phyloP scores from a whole-genome alignment of 805 yeast genomes.

The Candida tammaniensis region DNA sequence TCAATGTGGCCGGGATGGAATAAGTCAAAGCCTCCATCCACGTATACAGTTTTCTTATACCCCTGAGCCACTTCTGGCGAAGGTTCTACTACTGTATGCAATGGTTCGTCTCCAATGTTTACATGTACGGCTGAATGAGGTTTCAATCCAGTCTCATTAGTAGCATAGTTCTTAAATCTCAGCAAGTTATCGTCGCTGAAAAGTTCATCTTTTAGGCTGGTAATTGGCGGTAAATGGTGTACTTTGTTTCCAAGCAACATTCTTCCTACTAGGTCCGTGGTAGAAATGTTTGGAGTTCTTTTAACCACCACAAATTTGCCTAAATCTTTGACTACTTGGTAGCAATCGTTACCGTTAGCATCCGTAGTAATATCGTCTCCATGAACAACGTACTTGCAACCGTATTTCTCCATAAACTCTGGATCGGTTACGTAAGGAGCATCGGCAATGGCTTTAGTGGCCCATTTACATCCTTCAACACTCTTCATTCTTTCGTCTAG shows the following conservation, averaged over 20 bases:
- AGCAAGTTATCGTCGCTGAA: constrained; percentile 35
- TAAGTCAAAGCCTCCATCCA: constrained; percentile 86
- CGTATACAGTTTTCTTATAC: constrained; percentile 42
- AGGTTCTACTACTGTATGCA: constrained; percentile 35
- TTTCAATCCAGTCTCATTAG: constrained; percentile 56
- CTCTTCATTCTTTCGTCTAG: constrained; percentile 78
- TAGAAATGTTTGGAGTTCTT: constrained; percentile 89
- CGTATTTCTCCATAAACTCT: constrained; percentile 64
- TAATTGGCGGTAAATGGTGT: constrained; percentile 47
- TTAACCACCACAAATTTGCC: constrained; percentile 91
- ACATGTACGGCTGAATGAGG: constrained; percentile 59
- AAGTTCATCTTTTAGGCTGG: constrained; percentile 21
- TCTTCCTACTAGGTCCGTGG: constrained; percentile 91
- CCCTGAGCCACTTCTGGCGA: constrained; percentile 16
- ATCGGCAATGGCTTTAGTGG: constrained; percentile 59
- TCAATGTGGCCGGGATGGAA: constrained; percentile 93
- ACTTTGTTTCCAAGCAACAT: constrained; percentile 62
- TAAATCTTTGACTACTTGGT: constrained; percentile 73
- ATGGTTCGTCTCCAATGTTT: constrained; percentile 22
- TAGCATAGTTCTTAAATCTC: constrained; percentile 55
- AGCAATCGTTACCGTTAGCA: constrained; percentile 93
- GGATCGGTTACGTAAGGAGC: constrained; percentile 97
- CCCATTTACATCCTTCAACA: constrained; percentile 90
- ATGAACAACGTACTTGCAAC: constrained; percentile 91
- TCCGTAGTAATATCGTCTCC: constrained; percentile 98